phyloP scores from a whole-genome alignment of 2,329 filamentous ascomycete species.

The Lizonia empirigonia region DNA sequence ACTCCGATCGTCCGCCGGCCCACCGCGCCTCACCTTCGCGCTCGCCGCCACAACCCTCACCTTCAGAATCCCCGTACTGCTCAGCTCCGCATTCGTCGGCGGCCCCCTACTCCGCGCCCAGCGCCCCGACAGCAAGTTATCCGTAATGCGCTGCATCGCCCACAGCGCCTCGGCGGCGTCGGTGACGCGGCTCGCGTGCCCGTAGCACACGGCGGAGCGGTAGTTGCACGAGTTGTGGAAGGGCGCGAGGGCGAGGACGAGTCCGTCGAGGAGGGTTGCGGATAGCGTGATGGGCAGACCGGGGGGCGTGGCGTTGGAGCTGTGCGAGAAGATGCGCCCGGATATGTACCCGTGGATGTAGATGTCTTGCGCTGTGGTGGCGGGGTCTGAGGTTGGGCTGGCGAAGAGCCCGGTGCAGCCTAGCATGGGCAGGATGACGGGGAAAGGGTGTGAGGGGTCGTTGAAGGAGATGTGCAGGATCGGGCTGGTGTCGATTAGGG shows the following conservation, averaged over 20 bases:
- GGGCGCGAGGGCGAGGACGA: constrained; percentile 43
- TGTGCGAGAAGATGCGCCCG: constrained; percentile 71
- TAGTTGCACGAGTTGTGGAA: constrained; percentile 48
- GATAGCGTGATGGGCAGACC: constrained; percentile 39
- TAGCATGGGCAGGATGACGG: constrained; percentile 48
- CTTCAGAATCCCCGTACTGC: constrained; percentile 35
- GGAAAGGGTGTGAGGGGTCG: constrained; percentile 60
- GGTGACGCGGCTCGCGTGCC: constrained; percentile 35
- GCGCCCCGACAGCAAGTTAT: constrained; percentile 40
- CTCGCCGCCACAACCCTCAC: constrained; percentile 37
- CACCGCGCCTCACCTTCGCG: constrained; percentile 43
- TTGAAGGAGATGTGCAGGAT: constrained; percentile 47
- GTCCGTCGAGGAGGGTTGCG: constrained; percentile 52
- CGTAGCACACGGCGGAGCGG: constrained; percentile 38
- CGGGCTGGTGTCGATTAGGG: constrained; percentile 38
- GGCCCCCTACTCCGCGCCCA: constrained; percentile 42
- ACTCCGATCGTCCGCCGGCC: constrained; percentile 41
- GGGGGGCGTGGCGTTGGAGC: no score
- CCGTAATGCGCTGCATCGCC: constrained; percentile 41
- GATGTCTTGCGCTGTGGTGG: constrained; percentile 43
- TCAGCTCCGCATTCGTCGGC: constrained; percentile 38
- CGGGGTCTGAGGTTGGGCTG: constrained; percentile 64
- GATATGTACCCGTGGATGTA: constrained; percentile 46
- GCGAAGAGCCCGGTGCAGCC: constrained; percentile 47
- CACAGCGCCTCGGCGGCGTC: constrained; percentile 31